Base-by-base conservation (phyloP, 345 rosid genomes). In the Sapria himalayana region DNA sequence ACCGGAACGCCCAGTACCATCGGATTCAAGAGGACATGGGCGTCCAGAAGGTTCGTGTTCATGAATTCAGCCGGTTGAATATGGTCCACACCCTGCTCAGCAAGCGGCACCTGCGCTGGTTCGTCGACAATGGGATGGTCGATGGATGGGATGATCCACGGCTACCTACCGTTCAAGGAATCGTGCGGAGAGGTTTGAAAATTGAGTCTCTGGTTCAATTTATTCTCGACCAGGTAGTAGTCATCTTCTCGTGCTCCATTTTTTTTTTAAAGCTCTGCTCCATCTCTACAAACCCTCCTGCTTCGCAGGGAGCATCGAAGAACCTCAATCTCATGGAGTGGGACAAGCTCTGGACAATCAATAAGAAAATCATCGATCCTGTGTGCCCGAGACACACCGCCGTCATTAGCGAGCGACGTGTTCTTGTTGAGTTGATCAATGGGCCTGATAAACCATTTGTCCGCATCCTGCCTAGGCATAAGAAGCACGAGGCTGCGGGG, bases 131-230 rank as follows among this genome's bases (percentile, higher is more conserved):
- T 20, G 66, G 77, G 34, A 69, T 73, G 57, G 98, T 89, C 38
- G 85, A 77, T 33, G 94, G 93, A 33, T 89, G 98, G 98, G 98
- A 89, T 59, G 98, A 89, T 65, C 80, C 94, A 25, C 82, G 94
- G 10, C 76, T 89, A 59, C 94, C 94, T n/a, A 89, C 98, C 9
- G 98, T 89, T 20, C 93, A 78, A 60, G 94, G 98, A 54, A 89
- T 89, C 35, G 91, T 79, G 10, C 91, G 91, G 7, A 66, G 94
- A 58, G 94, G 98, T 39, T 56, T 89, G 37, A 79, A 82, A 57
- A 49, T 89, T 4, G 98, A 89, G 57, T 94, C 98, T 31, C 33
- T 89, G 48, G 73, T 82, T 14, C 92, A 82, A 41, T 89, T 89
- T 53, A 82, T 89, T 63, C 77, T 89, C 25, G 98, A 89, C 37